Base-by-base conservation (phyloP, 768 basidiomycete species). In the Mrakia gelida region DNA sequence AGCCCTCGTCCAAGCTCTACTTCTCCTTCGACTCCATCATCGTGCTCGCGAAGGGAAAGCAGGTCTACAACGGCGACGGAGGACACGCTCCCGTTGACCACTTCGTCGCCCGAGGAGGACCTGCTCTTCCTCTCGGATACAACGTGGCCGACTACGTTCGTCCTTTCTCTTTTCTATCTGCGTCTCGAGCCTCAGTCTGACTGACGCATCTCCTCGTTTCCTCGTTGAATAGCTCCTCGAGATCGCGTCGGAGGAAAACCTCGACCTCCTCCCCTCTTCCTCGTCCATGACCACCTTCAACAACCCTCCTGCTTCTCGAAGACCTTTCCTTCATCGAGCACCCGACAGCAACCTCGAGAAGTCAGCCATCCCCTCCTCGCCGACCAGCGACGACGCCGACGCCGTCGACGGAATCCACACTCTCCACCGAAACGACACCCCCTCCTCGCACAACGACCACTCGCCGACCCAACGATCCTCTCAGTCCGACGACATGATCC, bases 1-100 rank as follows among this genome's bases (percentile, higher is more conserved):
- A 94, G 81, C 94, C 94, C 8, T 92, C 89, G 80, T 94, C 93
- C 18, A 91, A 91, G 80, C 86, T 94, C 10, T 95, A 94, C 81
- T 92, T 92, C 73, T 88, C 90, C 2, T 97, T 97, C 83, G 92
- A 94, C 83, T 88, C 89, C 0, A 89, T 95, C 70, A 85, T 94
- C 38, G 86, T 94, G 32, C 88, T 97, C 34, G 88, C 93, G 3
- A 88, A 90, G 61, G 95, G 95, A 5, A 89, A 88, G 75, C 87
- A 91, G 6, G 83, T 96, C 2, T 97, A 95, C 85, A 89, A 88
- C 28, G 95, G 95, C 2, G 87, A 89, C 0, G 94, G 94, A 3
- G 88, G 88, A 0, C 88, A 90, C 75, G 87, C 88, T 0, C 93
- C 94, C 0, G 88, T 88, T 0, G 88, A 89, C 16, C 87, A 92